Percentiles rank a stretch among this genome's conserved stretches.
Conservation (phyloP, 805 yeast species). For the Teunomyces barrocoloradensis region DNA sequence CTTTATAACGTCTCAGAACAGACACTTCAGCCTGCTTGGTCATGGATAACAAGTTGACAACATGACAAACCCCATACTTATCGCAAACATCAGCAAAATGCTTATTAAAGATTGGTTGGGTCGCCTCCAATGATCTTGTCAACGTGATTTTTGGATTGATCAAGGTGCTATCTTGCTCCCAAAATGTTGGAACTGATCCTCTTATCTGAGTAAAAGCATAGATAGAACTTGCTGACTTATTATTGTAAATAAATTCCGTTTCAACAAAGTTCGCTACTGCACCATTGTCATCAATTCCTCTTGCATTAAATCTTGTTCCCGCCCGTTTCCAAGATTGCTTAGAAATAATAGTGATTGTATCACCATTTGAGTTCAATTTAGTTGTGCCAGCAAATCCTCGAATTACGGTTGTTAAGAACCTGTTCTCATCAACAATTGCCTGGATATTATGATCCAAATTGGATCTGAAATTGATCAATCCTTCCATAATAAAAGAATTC, state of each 20-base stretch:
- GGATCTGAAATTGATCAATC: conserved; percentile 69
- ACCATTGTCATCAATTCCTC: conserved; percentile 84
- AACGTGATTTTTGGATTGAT: conserved; percentile 88
- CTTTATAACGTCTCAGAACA: conserved; percentile 61
- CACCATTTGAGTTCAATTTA: conserved; percentile 37
- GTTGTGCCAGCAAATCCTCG: conserved; percentile 92
- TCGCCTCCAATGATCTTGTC: conserved; percentile 86
- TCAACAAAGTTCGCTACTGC: conserved; percentile 47
- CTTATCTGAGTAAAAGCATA: conserved; percentile 87
- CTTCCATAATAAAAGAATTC: conserved; percentile 89
- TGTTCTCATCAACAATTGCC: conserved; percentile 64
- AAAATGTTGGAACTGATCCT: conserved; percentile 93
- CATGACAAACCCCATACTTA: conserved; percentile 84
- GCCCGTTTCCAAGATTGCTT: conserved; percentile 97
- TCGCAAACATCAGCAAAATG: conserved; percentile 72
- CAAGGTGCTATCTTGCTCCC: conserved; percentile 95
- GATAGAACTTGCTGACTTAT: conserved; percentile 43
- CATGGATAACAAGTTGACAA: conserved; percentile 76
- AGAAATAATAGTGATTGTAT: conserved; percentile 73
- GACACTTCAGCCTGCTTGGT: conserved; percentile 76
- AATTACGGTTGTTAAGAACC: conserved; percentile 86
- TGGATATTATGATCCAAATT: conserved; percentile 63
- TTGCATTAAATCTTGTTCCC: conserved; percentile 94
- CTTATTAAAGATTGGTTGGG: conserved; percentile 82
- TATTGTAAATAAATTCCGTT: conserved; percentile 74